phyloP scores from a whole-genome alignment of 345 rosid genomes.

The Acer yangbiense region DNA sequence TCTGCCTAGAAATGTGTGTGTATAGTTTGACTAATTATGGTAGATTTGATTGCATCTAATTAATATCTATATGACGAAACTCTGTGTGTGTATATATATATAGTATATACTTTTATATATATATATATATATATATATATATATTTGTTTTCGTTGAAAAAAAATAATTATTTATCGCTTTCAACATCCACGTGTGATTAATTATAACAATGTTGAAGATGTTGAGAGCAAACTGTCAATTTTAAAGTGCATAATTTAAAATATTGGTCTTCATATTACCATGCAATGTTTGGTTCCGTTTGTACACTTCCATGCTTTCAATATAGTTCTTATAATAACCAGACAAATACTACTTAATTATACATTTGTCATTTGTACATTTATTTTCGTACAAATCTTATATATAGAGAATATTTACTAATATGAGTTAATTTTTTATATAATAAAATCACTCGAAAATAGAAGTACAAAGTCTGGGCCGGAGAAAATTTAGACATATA shows the following conservation, averaged over 20 bases:
- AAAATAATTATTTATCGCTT: background rate
- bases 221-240: slow-evolving; percentile 7
- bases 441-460: too few species aligned
- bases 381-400: too few species aligned
- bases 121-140: too few species aligned
- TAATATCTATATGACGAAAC: background rate
- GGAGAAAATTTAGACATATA: too few species aligned
- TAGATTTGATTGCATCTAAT: background rate
- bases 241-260: background rate
- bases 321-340: too few species aligned
- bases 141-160: too few species aligned
- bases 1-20: background rate
- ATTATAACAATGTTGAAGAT: background rate
- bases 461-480: too few species aligned
- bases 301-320: too few species aligned
- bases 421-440: too few species aligned
- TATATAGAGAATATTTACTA: too few species aligned
- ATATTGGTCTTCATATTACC: background rate
- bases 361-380: too few species aligned
- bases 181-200: slow-evolving; percentile 6
- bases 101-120: background rate
- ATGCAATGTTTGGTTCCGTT: background rate
- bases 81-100: background rate
- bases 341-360: too few species aligned
- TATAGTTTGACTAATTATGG: background rate